Percentiles rank a stretch among this genome's conserved stretches.
Conservation (phyloP, 345 rosid genomes). For the Eutrema japonicum region DNA sequence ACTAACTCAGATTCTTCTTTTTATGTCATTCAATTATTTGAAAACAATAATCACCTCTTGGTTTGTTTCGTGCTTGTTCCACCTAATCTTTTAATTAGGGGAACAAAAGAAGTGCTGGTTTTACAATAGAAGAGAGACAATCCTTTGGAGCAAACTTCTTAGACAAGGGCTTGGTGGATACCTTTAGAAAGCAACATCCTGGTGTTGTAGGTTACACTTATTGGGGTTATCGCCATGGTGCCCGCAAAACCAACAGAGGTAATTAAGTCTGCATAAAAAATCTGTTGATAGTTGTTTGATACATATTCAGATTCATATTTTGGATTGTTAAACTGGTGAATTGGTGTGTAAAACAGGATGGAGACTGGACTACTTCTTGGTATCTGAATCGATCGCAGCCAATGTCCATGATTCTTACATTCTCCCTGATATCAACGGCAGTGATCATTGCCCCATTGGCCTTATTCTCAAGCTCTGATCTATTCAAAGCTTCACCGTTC, state of each 20-base stretch:
- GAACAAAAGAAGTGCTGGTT: conserved; percentile 93
- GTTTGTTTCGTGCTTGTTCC: conserved; percentile 6
- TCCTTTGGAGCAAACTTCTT: conserved; percentile 77
- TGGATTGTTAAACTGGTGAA: conserved; percentile 24
- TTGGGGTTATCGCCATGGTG: conserved; percentile 91
- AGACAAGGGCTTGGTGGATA: conserved; percentile 85
- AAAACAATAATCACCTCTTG: conserved; percentile 14
- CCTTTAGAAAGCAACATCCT: conserved; percentile 87
- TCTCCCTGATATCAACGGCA: conserved; percentile 80
- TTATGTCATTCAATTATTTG: conserved; percentile 1
- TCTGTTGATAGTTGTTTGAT: conserved; percentile 16
- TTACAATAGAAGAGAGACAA: conserved; percentile 82
- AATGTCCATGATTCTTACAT: conserved; percentile 85
- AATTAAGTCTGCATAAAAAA: not conserved
- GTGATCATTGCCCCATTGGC: conserved; percentile 95
- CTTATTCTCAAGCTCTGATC: conserved; percentile 66
- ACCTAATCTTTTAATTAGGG: conserved; percentile 53
- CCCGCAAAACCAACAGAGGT: conserved; percentile 84
- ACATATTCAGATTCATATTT: not conserved
- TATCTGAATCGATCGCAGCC: conserved; percentile 75
- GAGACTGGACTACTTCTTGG: conserved; percentile 97
- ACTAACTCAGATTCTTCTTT: conserved; percentile 31
- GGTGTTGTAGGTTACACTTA: conserved; percentile 88
- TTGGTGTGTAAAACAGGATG: conserved; percentile 64
- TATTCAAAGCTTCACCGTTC: not conserved